These are phyloP conservation scores for Pestalotiopsis sp. DNA, from an alignment of 2,329 filamentous ascomycete genomes.

Conservation along the genomic window DNA sequence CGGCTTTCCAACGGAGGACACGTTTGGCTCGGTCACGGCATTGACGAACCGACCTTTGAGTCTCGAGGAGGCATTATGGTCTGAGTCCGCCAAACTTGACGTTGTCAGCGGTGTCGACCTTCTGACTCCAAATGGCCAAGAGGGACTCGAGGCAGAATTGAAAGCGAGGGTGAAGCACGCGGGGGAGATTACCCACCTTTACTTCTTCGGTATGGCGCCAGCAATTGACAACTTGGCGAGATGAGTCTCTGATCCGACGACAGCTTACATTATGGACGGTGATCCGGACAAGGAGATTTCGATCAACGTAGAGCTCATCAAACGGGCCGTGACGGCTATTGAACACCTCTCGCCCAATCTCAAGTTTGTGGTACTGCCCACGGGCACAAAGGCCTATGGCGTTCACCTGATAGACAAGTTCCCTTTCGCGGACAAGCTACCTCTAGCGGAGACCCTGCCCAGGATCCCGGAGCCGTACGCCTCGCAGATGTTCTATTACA, in stretches of 20 bases:
- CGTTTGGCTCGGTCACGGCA: conserved; percentile 12
- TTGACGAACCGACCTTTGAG: conserved; percentile 13
- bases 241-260: not conserved
- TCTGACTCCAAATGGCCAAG: conserved; percentile 27
- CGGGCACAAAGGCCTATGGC: conserved; percentile 43
- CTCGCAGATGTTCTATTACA: conserved; percentile 49
- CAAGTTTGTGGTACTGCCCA: conserved; percentile 42
- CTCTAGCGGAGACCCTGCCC: conserved; percentile 39
- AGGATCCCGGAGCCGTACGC: conserved; percentile 44
- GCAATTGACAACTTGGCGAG: conserved; percentile 17
- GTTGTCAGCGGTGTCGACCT: conserved; percentile 39
- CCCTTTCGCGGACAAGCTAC: conserved; percentile 23
- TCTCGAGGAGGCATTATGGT: conserved; percentile 24
- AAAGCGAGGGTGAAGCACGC: conserved; percentile 37
- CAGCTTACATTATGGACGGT: conserved; percentile 36
- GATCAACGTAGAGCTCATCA: conserved; percentile 41
- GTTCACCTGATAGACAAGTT: conserved; percentile 33
- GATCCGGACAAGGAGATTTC: conserved; percentile 33
- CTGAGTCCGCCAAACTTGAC: conserved; percentile 32
- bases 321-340: conserved; percentile 39
- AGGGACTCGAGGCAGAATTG: conserved; percentile 34
- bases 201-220: conserved; percentile 37
- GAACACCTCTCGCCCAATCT: conserved; percentile 39
- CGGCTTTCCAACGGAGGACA: conserved; percentile 9
- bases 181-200: conserved; percentile 43